phyloP scores from a whole-genome alignment of 352 stramenopile species.

The Phytophthora syringae region DNA sequence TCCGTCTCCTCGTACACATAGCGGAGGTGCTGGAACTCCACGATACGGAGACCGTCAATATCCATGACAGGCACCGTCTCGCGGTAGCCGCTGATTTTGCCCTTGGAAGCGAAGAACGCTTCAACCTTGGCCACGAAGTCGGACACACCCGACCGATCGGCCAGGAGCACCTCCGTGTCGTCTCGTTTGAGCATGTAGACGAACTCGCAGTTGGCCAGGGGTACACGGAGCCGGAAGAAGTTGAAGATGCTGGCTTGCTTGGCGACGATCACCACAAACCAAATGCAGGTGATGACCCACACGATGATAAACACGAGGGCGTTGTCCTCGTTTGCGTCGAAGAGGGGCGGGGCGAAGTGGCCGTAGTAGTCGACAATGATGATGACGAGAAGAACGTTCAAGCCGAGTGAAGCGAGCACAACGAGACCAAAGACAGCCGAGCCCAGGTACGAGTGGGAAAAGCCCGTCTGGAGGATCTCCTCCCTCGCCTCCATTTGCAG shows the following conservation, averaged over 20 bases:
- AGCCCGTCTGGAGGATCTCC: constrained; percentile 24
- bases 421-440: constrained; percentile 48
- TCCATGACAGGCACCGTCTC: too few relatives aligned
- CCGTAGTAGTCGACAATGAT: constrained; percentile 55
- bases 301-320: constrained; percentile 38
- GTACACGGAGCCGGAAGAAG: constrained; percentile 60
- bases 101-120: constrained; percentile 45
- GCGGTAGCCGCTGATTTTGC: constrained; percentile 41
- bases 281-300: constrained; percentile 62
- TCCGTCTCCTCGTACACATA: constrained; percentile 32
- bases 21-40: constrained; percentile 77
- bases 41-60: too few relatives aligned
- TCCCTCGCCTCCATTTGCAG: constrained; percentile 2
- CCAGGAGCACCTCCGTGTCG: constrained; percentile 59
- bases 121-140: constrained; percentile 60
- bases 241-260: constrained; percentile 55
- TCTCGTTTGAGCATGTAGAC: constrained; percentile 71
- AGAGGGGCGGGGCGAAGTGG: constrained; percentile 48
- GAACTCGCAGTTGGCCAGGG: constrained; percentile 50
- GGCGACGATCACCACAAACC: constrained; percentile 54
- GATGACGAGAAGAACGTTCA: constrained; percentile 57
- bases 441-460: constrained; percentile 19
- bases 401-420: constrained; percentile 39
- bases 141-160: constrained; percentile 62
- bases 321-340: constrained; percentile 29